Percentiles rank a stretch among this genome's conserved stretches.
Evolutionary conservation across 2,329 filamentous ascomycete species (phyloP).

Genomic region (Alternaria ethzedia): DNA sequence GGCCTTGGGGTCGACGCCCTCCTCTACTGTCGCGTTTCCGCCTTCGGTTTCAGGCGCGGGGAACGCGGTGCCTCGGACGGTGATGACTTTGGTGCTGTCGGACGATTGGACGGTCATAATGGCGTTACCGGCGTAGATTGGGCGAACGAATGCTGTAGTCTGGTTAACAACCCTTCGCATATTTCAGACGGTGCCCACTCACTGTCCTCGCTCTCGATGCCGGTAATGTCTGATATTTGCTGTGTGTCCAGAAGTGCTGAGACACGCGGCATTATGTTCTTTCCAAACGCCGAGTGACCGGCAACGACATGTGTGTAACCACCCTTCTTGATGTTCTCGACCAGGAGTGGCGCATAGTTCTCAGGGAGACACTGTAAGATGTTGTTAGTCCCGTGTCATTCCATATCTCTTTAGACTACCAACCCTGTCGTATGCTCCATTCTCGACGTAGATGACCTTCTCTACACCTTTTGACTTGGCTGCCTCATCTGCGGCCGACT

Average conservation of each 20-base stretch:
- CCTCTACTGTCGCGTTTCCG: constrained; percentile 77
- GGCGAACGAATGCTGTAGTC: constrained; percentile 77
- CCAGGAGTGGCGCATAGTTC: constrained; percentile 89
- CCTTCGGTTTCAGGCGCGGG: constrained; percentile 73
- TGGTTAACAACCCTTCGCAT: constrained; percentile 3
- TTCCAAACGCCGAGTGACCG: constrained; percentile 93
- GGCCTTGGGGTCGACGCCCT: constrained; percentile 82
- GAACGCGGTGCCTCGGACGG: constrained; percentile 92
- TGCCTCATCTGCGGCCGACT: constrained; percentile 78
- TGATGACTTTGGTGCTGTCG: constrained; percentile 86
- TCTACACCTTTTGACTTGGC: constrained; percentile 89
- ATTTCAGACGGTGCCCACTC: constrained; percentile 36
- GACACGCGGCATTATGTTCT: constrained; percentile 89
- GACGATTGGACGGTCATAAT: constrained; percentile 93
- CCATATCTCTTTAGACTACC: not conserved
- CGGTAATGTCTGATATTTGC: constrained; percentile 90
- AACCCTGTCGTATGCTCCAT: constrained; percentile 90
- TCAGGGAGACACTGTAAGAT: constrained; percentile 75
- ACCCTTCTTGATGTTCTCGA: constrained; percentile 96
- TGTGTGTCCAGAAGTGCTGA: constrained; percentile 90
- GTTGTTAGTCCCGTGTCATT: constrained; percentile 8
- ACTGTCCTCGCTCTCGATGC: constrained; percentile 86
- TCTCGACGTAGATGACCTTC: constrained; percentile 89
- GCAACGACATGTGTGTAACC: constrained; percentile 91
- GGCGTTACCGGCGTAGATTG: constrained; percentile 97